Conservation (phyloP, 1,284 basidiomycete species). For the Cutaneotrichosporon sp. region DNA sequence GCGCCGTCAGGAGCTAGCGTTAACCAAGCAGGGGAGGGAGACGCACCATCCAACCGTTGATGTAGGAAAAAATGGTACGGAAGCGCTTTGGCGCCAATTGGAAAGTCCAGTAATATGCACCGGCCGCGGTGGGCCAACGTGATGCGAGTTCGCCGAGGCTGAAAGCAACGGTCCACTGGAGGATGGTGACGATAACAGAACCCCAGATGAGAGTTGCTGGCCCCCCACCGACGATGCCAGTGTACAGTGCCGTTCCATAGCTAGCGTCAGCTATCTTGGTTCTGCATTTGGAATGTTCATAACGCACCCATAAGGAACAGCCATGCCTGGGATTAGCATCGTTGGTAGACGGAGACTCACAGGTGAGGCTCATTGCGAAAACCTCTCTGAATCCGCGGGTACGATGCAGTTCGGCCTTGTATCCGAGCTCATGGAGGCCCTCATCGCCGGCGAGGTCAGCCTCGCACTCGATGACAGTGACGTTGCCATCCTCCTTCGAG, state of each 20-base stretch:
- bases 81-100: slow-evolving; percentile 20
- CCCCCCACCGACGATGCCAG: slow-evolving; percentile 20
- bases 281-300: background rate
- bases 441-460: slow-evolving; percentile 19
- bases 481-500: slow-evolving; percentile 19
- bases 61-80: slow-evolving; percentile 21
- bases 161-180: slow-evolving; percentile 20
- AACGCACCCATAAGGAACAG: slow-evolving; percentile 16
- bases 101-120: slow-evolving; percentile 27
- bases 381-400: slow-evolving; percentile 19
- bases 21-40: background rate
- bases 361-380: slow-evolving; percentile 19
- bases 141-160: slow-evolving; percentile 22
- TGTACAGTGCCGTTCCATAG: slow-evolving; percentile 14
- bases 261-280: background rate
- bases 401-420: slow-evolving; percentile 23
- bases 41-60: slow-evolving; percentile 23
- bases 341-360: slow-evolving; percentile 5
- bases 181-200: slow-evolving; percentile 17
- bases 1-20: slow-evolving; percentile 17
- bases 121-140: slow-evolving; percentile 22
- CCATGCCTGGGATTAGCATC: slow-evolving; percentile 15
- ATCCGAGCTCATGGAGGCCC: slow-evolving; percentile 24
- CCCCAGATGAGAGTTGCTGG: slow-evolving; percentile 23
- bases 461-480: slow-evolving; percentile 13